Percentiles rank a stretch among this genome's conserved stretches.
Evolutionary conservation across 371 early-diverging fungal genomes (phyloP).

Genomic region (Haplosporangium sp.): DNA sequence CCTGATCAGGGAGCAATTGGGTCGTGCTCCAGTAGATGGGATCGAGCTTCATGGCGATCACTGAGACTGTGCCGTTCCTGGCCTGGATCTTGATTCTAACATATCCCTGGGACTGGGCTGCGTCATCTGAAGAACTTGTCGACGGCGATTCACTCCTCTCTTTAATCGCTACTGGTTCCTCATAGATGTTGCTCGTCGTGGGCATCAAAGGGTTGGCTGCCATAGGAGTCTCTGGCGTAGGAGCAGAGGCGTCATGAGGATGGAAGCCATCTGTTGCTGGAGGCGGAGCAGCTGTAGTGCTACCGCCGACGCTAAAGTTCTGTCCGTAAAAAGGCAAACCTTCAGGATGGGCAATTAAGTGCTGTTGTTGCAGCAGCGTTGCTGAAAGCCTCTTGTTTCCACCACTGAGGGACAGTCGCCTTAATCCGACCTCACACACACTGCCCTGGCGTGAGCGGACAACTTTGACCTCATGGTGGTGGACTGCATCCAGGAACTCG

Average conservation of each 20-base stretch:
- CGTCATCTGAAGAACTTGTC: constrained; percentile 53
- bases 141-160: constrained; percentile 7
- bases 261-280: background rate
- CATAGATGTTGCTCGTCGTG: background rate
- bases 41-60: constrained; percentile 77
- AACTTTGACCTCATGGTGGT: constrained; percentile 57
- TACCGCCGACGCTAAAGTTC: background rate
- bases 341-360: constrained; percentile 8
- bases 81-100: constrained; percentile 77
- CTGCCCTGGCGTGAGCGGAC: constrained; percentile 45
- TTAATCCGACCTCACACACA: constrained; percentile 41
- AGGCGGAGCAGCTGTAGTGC: background rate
- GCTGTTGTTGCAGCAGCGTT: constrained; percentile 13
- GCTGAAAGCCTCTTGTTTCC: constrained; percentile 25
- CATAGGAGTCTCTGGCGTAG: background rate
- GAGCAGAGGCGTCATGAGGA: constrained; percentile 14
- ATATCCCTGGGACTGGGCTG: constrained; percentile 68
- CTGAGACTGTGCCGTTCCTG: constrained; percentile 66
- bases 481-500: constrained; percentile 64
- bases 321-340: background rate
- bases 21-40: constrained; percentile 80
- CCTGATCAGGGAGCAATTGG: constrained; percentile 67
- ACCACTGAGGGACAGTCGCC: constrained; percentile 24
- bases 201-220: background rate
- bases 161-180: background rate